phyloP scores from a whole-genome alignment of 202 grass and related monocot genomes.

The Panicum virgatum region DNA sequence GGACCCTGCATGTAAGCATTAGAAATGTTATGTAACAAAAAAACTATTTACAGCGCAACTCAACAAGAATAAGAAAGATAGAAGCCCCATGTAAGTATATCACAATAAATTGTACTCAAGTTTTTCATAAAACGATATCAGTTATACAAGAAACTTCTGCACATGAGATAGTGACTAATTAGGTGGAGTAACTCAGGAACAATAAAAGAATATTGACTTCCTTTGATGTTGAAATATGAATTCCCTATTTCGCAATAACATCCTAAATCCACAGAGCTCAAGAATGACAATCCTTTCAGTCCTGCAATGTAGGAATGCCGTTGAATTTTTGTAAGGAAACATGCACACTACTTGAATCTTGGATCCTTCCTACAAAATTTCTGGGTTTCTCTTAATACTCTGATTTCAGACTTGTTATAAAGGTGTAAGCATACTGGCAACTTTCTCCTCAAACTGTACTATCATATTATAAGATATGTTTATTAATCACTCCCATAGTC shows the following conservation, averaged over 20 bases:
- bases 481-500: background rate
- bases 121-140: constrained; percentile 23
- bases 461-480: background rate
- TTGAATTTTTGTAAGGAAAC: background rate
- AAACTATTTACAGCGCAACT: background rate
- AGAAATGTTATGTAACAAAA: constrained; percentile 19
- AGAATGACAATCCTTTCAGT: background rate
- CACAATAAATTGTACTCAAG: constrained; percentile 2
- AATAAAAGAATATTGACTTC: background rate
- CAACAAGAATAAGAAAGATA: constrained; percentile 18
- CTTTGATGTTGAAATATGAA: background rate
- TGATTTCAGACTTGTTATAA: background rate
- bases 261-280: constrained; percentile 1
- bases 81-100: constrained; percentile 1
- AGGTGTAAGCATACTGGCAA: constrained; percentile 4
- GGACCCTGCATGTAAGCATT: constrained; percentile 53
- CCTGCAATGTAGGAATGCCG: background rate
- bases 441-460: background rate
- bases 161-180: background rate
- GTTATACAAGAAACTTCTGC: constrained; percentile 10
- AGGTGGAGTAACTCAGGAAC: background rate
- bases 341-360: background rate
- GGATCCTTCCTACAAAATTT: background rate
- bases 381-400: background rate
- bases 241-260: background rate